Evolutionary conservation across 352 stramenopile species (phyloP).

Genomic region (Pythium sp.): DNA sequence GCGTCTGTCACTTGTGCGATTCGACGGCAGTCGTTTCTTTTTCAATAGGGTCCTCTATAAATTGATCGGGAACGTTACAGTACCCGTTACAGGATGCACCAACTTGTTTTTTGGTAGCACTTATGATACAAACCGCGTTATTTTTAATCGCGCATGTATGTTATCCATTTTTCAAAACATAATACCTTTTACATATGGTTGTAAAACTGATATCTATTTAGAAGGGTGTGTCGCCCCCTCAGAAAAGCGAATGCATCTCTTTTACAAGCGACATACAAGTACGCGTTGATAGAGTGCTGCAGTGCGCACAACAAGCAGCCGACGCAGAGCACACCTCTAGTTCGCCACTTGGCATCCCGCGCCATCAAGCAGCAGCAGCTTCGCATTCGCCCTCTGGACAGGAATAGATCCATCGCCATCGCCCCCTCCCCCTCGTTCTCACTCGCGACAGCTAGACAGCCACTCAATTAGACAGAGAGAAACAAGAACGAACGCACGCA

Average conservation of each 20-base stretch:
- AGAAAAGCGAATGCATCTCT: background rate
- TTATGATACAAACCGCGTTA: background rate
- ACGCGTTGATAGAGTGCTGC: background rate
- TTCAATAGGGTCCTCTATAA: conserved; percentile 4
- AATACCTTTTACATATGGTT: background rate
- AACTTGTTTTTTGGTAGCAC: background rate
- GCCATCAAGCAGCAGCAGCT: background rate
- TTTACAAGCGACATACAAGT: conserved; percentile 3
- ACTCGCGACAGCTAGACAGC: background rate
- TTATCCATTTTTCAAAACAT: background rate
- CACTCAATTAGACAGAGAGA: background rate
- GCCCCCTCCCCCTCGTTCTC: background rate
- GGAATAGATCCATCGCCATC: conserved; percentile 1
- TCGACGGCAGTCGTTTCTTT: conserved; percentile 10
- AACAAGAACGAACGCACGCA: no score
- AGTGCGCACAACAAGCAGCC: background rate
- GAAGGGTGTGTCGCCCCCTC: background rate
- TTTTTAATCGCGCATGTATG: background rate
- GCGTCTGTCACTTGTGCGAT: conserved; percentile 1
- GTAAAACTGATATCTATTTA: background rate
- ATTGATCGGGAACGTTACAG: background rate
- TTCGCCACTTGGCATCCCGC: background rate
- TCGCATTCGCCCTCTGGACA: background rate
- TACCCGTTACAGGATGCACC: background rate
- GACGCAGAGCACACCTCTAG: background rate